Evolutionary conservation across 495 filamentous ascomycete species (phyloP), one percentile per base, ranked within the genome.

Genomic region (Penicillium manginii): DNA sequence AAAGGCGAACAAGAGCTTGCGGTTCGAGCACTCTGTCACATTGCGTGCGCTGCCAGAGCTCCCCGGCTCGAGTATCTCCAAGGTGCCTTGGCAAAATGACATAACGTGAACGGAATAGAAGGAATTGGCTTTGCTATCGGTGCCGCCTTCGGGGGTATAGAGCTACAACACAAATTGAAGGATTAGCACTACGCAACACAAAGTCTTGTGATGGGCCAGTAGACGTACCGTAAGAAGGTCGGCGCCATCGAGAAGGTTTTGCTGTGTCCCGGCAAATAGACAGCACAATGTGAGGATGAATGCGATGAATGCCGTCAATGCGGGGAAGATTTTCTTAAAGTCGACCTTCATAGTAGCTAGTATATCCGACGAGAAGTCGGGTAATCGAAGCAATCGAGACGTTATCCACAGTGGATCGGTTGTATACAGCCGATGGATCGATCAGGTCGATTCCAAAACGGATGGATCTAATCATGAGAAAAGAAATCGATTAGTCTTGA

Each of bases 21-120:
- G 78, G 39, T 85, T 78, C 2, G 86, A 86, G 76, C 91, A 94
- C 42, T 66, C 64, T 0, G 80, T 84, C 15, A 88, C 73, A 56
- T 89, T 85, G 59, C 80, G 80, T 5, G 78, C 71, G 8, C 67
- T 65, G 11, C 71, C 55, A 14, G 75, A 64, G 2, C 65, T 33
- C n/a, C 73, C 55, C 1, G 73, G 58, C 57, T 79, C 58, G 3
- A 29, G 43, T n/a, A 57, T 31, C 11, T 19, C 66, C 66, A 76
- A 81, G 85, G 65, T 78, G 65, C 91, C 90, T 55, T 82, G 77
- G 71, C 91, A 93, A 64, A 86, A 82, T 54, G 84, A 79, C 72
- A 91, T 82, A 50, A 91, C 65, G 63, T 93, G 88, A 19, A 86
- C 64, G 40, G 84, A 86, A 72, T 93, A 93, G 74, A 88, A 96